Evolutionary conservation across 306 rosid species (phyloP), one percentile per base, ranked within the genome.

Genomic region (Trifolium repens): DNA sequence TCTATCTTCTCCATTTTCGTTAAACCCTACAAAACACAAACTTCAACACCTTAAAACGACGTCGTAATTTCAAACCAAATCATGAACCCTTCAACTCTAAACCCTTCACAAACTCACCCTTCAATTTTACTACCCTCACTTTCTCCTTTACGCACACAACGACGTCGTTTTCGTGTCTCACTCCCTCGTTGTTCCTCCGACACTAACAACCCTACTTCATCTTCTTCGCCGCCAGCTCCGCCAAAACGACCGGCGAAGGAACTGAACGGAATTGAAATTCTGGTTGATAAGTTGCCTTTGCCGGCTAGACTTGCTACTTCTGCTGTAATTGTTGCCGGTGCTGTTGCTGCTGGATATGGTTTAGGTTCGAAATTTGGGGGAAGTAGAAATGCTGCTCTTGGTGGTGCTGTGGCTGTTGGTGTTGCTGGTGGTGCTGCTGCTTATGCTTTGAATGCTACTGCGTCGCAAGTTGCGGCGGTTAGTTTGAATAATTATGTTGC

Each of bases 401-500:
- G 98, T 0, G 99, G 96, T 2, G 98, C 99, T 0, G 92, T 86
- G 0, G 99, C 84, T n/a, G 83, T 92, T 1, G 98, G 94, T 4
- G 92, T 86, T 0, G 96, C 93, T 0, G 86, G 97, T 2, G 98
- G 93, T 0, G 96, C 96, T 0, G 92, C 90, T 0, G 89, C 85
- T 0, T 96, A 90, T 49, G 89, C 97, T 13, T 55, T 96, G 69
- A 96, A 87, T 77, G 83, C 98, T 0, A 61, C 85, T 67, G 97
- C 82, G 39, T 98, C 99, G 8, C 96, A 89, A 30, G 98, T 92
- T 47, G 99, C 99, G 0, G 97, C 97, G 0, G 91, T 88, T 13
- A 89, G 85, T 15, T 89, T 92, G 88, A 96, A 87, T 67, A 96
- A 96, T 75, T 92, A 89, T 26, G 97, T 86, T n/a, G 90, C 91